Evolutionary conservation across 352 stramenopile species (phyloP).

Genomic region (Pilasporangium apinafurcum): DNA sequence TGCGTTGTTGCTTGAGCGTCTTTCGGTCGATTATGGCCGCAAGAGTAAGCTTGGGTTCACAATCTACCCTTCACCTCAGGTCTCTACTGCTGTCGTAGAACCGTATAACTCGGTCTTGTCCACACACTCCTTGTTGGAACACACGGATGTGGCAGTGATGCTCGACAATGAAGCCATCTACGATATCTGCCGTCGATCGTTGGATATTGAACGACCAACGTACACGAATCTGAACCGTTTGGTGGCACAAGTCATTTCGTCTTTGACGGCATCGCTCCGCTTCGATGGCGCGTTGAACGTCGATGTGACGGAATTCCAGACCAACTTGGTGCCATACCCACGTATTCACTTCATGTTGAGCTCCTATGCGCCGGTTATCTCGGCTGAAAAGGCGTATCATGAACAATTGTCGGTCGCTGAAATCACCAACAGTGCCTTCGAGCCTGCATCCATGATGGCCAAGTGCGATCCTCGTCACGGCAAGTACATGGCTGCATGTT

Average conservation of each 20-base stretch:
- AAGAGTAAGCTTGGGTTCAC: constrained; percentile 99
- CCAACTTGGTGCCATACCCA: constrained; percentile 98
- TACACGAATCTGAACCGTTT: constrained; percentile 99
- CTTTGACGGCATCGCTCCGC: constrained; percentile 96
- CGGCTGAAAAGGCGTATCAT: constrained; percentile 96
- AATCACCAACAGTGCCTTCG: constrained; percentile 98
- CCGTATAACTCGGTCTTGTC: constrained; percentile 98
- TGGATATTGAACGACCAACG: constrained; percentile 97
- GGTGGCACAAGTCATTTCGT: constrained; percentile 97
- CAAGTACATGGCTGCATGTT: constrained; percentile 99
- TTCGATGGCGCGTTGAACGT: constrained; percentile 98
- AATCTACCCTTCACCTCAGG: constrained; percentile 95
- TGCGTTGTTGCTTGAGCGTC: constrained; percentile 94
- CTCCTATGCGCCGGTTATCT: constrained; percentile 98
- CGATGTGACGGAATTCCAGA: constrained; percentile 99
- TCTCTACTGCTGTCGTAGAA: constrained; percentile 96
- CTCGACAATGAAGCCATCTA: constrained; percentile 99
- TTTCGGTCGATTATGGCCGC: constrained; percentile 97
- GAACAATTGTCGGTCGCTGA: constrained; percentile 96
- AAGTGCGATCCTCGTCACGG: constrained; percentile 98
- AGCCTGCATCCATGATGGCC: constrained; percentile 98
- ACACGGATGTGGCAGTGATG: constrained; percentile 97
- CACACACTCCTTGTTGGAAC: constrained; percentile 95
- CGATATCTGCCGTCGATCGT: constrained; percentile 95
- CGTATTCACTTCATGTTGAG: constrained; percentile 99